Conservation (phyloP, 805 yeast species). For the Kurtzmaniella cleridarum region DNA sequence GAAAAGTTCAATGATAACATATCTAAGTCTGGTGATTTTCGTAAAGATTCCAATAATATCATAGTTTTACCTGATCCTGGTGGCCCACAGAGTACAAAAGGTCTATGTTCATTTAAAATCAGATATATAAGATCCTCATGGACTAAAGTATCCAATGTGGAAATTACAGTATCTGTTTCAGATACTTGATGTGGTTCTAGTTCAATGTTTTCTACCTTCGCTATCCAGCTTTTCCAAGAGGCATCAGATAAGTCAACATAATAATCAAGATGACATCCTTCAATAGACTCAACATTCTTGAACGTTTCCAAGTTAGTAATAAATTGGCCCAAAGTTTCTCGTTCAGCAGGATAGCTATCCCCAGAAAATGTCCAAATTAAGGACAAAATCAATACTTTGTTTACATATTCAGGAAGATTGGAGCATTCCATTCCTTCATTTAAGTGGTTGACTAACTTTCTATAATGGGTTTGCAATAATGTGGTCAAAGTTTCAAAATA, state of each 20-base stretch:
- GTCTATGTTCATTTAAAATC: conserved; percentile 48
- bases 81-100: conserved; percentile 84
- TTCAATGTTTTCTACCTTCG: conserved; percentile 34
- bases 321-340: conserved; percentile 30
- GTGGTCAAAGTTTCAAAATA: conserved; percentile 35
- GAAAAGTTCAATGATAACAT: conserved; percentile 75
- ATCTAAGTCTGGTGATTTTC: conserved; percentile 51
- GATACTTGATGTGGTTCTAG: conserved; percentile 57
- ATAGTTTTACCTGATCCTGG: conserved; percentile 97
- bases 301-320: conserved; percentile 17
- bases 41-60: conserved; percentile 69
- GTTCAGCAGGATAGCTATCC: conserved; percentile 37
- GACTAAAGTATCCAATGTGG: conserved; percentile 71
- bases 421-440: neutral
- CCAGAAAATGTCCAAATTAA: conserved; percentile 66
- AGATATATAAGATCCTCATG: conserved; percentile 59
- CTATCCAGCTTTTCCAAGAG: conserved; percentile 40
- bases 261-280: conserved; percentile 29
- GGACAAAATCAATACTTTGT: conserved; percentile 31
- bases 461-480: conserved; percentile 28
- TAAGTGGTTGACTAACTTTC: conserved; percentile 5
- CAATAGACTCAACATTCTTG: conserved; percentile 7
- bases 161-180: conserved; percentile 61
- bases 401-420: conserved; percentile 15
- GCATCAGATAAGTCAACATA: conserved; percentile 41